A percentile compares a stretch with the other conserved stretches of the same genome.
These are phyloP conservation scores for Trichophyton mentagrophytes DNA, from an alignment of 2,329 filamentous ascomycete species.

Conservation along the genomic window DNA sequence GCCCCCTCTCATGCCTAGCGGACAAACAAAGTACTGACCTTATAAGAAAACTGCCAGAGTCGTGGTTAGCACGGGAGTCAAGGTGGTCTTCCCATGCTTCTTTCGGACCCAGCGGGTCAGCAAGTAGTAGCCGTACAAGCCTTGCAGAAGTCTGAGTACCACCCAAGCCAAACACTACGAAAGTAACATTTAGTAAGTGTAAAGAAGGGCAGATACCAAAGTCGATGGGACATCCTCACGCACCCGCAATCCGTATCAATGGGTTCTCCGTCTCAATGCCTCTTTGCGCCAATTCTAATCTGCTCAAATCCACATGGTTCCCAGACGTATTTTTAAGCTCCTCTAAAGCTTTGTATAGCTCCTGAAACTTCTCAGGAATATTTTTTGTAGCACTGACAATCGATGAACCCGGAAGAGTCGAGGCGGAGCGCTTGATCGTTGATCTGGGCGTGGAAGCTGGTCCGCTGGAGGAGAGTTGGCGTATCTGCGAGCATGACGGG, in stretches of 20 bases:
- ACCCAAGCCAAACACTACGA: slow-evolving; percentile 38
- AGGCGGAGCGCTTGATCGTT: slow-evolving; percentile 11
- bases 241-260: slow-evolving; percentile 44
- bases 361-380: slow-evolving; percentile 40
- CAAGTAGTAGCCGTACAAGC: slow-evolving; percentile 56
- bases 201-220: no score
- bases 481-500: slow-evolving; percentile 30
- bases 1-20: not conserved
- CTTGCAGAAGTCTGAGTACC: slow-evolving; percentile 39
- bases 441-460: slow-evolving; percentile 5
- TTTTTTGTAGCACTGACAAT: slow-evolving; percentile 42
- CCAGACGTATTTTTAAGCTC: slow-evolving; percentile 41
- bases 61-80: slow-evolving; percentile 35
- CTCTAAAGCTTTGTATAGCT: slow-evolving; percentile 42
- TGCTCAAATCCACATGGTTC: slow-evolving; percentile 45
- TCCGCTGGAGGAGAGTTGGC: slow-evolving; percentile 15
- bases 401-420: slow-evolving; percentile 38
- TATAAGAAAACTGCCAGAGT: slow-evolving; percentile 49
- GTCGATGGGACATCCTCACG: slow-evolving; percentile 8
- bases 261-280: slow-evolving; percentile 44
- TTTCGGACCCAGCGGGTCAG: slow-evolving; percentile 53
- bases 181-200: not conserved
- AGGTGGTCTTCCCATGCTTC: slow-evolving; percentile 56
- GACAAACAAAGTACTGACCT: slow-evolving; percentile 32
- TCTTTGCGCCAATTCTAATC: slow-evolving; percentile 46